Base-by-base conservation (phyloP, 805 yeast genomes). In the Monosporozyma unispora region DNA sequence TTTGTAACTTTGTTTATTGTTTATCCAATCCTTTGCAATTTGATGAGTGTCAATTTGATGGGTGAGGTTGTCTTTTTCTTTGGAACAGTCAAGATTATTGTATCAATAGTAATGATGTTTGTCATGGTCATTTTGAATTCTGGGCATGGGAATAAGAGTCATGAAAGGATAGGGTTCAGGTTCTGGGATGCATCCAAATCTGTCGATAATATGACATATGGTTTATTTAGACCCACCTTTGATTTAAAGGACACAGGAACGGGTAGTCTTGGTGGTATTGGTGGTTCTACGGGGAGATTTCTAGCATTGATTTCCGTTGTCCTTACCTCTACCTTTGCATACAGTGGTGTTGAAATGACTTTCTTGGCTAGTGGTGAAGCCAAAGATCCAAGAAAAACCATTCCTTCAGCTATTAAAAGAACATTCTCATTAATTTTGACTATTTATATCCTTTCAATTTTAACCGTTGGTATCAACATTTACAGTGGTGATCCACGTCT, bases 361-460 rank as follows among this genome's bases (percentile, higher is more conserved):
- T 80, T 86, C 54, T 79, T 86, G 48, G 91, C 93, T 2, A 88
- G 91, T 6, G 86, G 90, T 63, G 96, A 87, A 63, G 85, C 90
- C n/a, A 72, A 82, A 52, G 82, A 84, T 55, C 95, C 96, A 4
- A 71, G 93, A 54, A 79, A 75, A 52, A 81, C 91, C 0, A 71
- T 87, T 16, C 95, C 95, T 1, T 74, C 81, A 10, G 91, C 93
- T 1, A 84, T 90, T 2, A 80, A 75, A 56, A 73, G 84, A 56
- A 87, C 85, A 2, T 84, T 85, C 61, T 82, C 85, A 75, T 71
- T 90, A 57, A 77, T 87, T 35, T 57, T 82, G 4, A 62, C 83
- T 0, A 76, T 85, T 54, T 87, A 86, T 63, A 64, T 85, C 44
- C 61, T 86, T 18, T 78, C 87, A 2, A 75, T 83, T 19, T 81